Conservation (phyloP, 331 rosid species). For the Pyrus hybrid region DNA sequence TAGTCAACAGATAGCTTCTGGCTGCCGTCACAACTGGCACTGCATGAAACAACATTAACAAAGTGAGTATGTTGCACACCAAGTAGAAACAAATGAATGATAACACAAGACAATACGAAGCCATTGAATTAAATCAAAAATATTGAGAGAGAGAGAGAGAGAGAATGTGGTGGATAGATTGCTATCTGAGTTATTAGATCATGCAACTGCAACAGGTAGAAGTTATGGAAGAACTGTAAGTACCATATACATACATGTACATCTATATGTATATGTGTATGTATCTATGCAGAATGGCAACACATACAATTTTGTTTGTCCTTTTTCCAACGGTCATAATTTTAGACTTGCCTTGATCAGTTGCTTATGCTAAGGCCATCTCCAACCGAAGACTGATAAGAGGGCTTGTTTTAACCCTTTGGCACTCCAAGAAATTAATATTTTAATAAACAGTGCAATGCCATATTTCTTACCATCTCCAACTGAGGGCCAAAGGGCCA, state of each 20-base stretch:
- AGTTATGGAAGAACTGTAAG: neutral
- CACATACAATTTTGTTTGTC: neutral
- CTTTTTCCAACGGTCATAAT: slow-evolving; percentile 8
- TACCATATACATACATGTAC: neutral
- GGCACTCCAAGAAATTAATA: too few species aligned
- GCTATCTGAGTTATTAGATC: neutral
- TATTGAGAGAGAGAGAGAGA: neutral
- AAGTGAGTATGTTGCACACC: neutral
- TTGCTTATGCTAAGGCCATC: neutral
- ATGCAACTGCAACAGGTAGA: too few species aligned
- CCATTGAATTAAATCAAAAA: neutral
- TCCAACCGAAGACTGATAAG: too few species aligned
- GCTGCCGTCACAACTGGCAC: neutral
- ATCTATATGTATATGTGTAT: neutral
- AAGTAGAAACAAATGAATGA: neutral
- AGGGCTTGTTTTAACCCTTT: too few species aligned
- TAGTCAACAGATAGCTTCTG: too few species aligned
- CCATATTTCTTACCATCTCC: too few species aligned
- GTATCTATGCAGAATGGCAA: too few species aligned
- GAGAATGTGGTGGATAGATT: neutral
- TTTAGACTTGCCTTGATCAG: neutral
- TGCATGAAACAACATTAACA: neutral
- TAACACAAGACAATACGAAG: neutral
- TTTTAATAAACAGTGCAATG: too few species aligned
- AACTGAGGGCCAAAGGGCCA: too few species aligned